Evolutionary conservation across 2,329 filamentous ascomycete genomes (phyloP), one percentile per base, ranked within the genome.

Genomic region (Aaosphaeria arxii): DNA sequence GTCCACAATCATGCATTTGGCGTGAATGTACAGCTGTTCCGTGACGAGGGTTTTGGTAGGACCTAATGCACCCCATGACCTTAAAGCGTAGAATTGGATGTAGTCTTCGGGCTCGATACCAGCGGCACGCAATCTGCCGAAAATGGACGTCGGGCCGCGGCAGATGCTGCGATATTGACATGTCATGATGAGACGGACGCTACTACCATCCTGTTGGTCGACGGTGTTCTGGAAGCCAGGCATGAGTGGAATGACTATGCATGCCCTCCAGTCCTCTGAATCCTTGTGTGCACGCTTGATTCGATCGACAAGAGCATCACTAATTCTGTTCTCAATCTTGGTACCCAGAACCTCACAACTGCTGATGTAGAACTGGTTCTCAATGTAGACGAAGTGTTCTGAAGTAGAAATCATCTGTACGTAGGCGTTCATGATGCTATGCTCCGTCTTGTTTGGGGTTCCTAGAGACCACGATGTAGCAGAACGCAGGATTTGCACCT

Each of bases 191-290:
- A 97, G 75, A 47, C 94, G 86, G 39, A 99, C 88, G 71, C 91
- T 96, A 33, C 89, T 96, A 38, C 94, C 94, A 57, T 96, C 92
- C 60, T 94, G 89, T 55, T 90, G 86, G 58, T 96, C 91, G 17
- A 99, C 92, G 0, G 91, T 95, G 63, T 95, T 96, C 71, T 97
- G 91, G 72, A 97, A 99, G 2, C 94, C 94, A n/a, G 94, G 94
- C 85, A 99, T 95, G 31, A 99, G 78, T 1, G 94, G 94, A 50
- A 99, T 95, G 52, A 97, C 73, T 54, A 97, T 87, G 51, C 91
- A 86, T 36, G 88, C 90, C 54, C 89, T 86, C 94, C 94, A 99
- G 46, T 90, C 85, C 68, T 97, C 90, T 43, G 86, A 84, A 33
- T 95, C 89, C 57, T 86, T 81, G 57, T 90, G 81, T 0, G 94